These are phyloP conservation scores for Citrus sp. DNA, from an alignment of 345 rosid genomes.

Conservation along the genomic window DNA sequence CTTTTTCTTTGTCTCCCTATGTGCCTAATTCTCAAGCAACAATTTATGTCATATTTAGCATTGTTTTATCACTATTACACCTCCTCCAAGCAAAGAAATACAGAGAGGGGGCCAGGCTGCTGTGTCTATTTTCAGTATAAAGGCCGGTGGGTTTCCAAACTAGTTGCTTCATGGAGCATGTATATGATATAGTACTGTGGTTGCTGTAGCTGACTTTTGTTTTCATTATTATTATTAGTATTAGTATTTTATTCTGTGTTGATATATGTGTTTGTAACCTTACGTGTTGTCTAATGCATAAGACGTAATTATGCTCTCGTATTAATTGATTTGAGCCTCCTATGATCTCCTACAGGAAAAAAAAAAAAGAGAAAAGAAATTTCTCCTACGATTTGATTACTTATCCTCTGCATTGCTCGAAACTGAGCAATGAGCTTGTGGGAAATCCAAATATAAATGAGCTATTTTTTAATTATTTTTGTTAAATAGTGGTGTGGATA, in stretches of 20 bases:
- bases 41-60: not conserved
- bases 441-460: no score
- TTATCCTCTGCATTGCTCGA: no score
- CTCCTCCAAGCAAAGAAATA: not conserved
- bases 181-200: not conserved
- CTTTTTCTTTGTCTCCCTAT: conserved; percentile 17
- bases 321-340: no score
- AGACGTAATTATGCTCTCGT: no score
- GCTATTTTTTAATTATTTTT: no score
- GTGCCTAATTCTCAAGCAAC: not conserved
- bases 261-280: not conserved
- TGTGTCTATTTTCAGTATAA: not conserved
- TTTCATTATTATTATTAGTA: no score
- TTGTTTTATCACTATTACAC: not conserved
- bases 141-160: not conserved
- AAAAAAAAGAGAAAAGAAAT: no score
- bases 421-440: no score
- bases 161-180: not conserved
- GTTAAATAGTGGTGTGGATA: no score
- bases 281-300: not conserved
- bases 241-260: not conserved
- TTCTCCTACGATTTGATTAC: no score
- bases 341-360: no score
- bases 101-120: not conserved
- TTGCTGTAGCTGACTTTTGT: not conserved